Base-by-base conservation (phyloP, 2,329 filamentous ascomycete genomes). In the Pyricularia sp. region DNA sequence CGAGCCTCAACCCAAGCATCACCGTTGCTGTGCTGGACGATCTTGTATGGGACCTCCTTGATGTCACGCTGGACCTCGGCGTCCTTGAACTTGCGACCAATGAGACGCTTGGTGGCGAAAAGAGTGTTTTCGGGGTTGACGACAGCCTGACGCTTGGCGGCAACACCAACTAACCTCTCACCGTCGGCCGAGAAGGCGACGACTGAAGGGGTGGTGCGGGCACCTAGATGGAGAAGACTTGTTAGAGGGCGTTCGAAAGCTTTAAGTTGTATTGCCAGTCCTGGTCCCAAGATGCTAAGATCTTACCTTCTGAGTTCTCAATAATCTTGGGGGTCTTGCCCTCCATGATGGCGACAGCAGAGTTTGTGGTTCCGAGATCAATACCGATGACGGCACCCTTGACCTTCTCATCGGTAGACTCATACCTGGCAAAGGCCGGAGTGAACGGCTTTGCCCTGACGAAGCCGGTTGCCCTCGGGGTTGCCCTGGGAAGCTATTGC, bases 101-200 rank as follows among this genome's bases (percentile, higher is more conserved):
- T 97, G 80, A 98, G 89, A 88, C 94, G 93, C 90, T 98, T 98
- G 74, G 94, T 97, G 80, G 94, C 94, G 81, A 97, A 98, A 70
- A 98, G 89, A 70, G 94, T 98, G 86, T 97, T 97, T 83, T 97
- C 94, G 71, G 94, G 94, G 86, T 98, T 98, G 77, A 98, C 94
- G 75, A 97, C 94, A 73, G 94, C 94, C 85, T 98, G 94, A 78
- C 94, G 93, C 89, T 98, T 98, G 76, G 94, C 94, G 72, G 94
- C 93, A 74, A 97, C 93, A 91, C 94, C 94, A 74, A 98, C 94
- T 72, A 98, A 87, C 78, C 94, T 91, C 87, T 98, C 94, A 74
- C 94, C 94, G 79, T 97, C 93, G 84, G 96, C 91, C 73, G 94
- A 90, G 81, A 98, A 98, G 76, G 92, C 95, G 73, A 98, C 94